Evolutionary conservation across 192 early-diverging fungal genomes (phyloP), one percentile per base, ranked within the genome.

Genomic region (Funneliformis mosseae): DNA sequence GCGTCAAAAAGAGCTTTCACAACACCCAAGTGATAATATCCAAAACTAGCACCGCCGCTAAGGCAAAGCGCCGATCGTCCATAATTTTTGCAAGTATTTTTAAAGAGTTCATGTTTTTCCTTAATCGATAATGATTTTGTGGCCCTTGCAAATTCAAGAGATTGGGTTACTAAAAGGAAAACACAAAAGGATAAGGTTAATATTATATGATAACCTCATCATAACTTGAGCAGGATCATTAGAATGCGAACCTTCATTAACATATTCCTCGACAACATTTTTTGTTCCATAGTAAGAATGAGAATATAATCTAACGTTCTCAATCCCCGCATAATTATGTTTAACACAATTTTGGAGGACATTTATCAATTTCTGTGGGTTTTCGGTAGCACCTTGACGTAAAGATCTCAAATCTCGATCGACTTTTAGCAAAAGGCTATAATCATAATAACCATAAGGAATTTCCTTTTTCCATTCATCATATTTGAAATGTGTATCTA

Each of bases 21-120:
- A 11, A 95, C 92, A 12, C 95, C 95, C 23, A 93, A 74, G 81
- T 90, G 92, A 78, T 89, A 92, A 81, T 92, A 92, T 5, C 91
- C 92, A 72, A 92, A 92, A 39, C 87, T 85, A 25, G 90, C 95
- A 67, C 95, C 94, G 42, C 95, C 95, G 9, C 92, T 93, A 23
- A 96, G 83, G 81, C 93, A 95, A 46, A 96, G 84, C 5, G 94
- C 94, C 5, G 93, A 90, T 11, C 90, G 81, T 9, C 95, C 95
- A 85, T 93, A 96, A 64, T 90, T 90, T 38, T 87, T 87, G 50
- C 88, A 83, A 74, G 90, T 86, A 67, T 87, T 83, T 74, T 88
- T 89, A 79, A 96, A 90, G 61, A 94, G 90, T 8, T 81, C 81
- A 2, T 76, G 82, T 83, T 95, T 95, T 23, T 92, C 92, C 68